Conservation (phyloP, 345 rosid genomes). For the Ceriops zippeliana region DNA sequence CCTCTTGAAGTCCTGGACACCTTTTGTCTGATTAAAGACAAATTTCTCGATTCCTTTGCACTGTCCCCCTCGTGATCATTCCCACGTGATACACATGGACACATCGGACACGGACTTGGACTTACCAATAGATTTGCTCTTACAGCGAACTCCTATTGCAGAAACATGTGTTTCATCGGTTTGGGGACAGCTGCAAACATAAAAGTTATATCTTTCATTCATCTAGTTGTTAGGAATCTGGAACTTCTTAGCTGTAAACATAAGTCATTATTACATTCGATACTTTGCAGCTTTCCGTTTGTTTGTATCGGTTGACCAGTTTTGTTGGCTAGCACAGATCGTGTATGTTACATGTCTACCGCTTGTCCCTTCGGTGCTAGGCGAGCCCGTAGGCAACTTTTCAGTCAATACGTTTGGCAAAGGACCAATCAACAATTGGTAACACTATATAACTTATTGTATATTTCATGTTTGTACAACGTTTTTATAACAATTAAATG, state of each 20-base stretch:
- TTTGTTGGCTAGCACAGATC: too few species aligned
- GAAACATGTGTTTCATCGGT: conserved; percentile 45
- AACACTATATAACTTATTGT: too few species aligned
- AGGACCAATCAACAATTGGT: too few species aligned
- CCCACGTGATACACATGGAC: conserved; percentile 41
- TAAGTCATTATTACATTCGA: too few species aligned
- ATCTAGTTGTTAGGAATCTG: conserved; percentile 41
- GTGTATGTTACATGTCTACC: too few species aligned
- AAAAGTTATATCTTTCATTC: conserved; percentile 54
- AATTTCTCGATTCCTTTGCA: conserved; percentile 22
- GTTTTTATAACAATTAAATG: too few species aligned
- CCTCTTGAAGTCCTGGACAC: conserved; percentile 20
- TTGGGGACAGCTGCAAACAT: conserved; percentile 63
- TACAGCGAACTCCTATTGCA: conserved; percentile 45
- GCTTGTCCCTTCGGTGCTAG: too few species aligned
- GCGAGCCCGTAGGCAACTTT: too few species aligned
- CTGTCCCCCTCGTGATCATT: conserved; percentile 26
- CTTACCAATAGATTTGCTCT: conserved; percentile 45
- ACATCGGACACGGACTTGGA: conserved; percentile 50
- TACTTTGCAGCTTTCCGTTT: too few species aligned
- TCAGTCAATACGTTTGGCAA: too few species aligned
- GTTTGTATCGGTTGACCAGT: too few species aligned
- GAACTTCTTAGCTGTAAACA: conserved; percentile 36
- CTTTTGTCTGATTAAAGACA: conserved; percentile 27
- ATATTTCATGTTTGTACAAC: too few species aligned